A percentile compares a stretch with the other conserved stretches of the same genome.
phyloP scores from a whole-genome alignment of 305 asterid genomes.

The Fraxinus angustifolia region DNA sequence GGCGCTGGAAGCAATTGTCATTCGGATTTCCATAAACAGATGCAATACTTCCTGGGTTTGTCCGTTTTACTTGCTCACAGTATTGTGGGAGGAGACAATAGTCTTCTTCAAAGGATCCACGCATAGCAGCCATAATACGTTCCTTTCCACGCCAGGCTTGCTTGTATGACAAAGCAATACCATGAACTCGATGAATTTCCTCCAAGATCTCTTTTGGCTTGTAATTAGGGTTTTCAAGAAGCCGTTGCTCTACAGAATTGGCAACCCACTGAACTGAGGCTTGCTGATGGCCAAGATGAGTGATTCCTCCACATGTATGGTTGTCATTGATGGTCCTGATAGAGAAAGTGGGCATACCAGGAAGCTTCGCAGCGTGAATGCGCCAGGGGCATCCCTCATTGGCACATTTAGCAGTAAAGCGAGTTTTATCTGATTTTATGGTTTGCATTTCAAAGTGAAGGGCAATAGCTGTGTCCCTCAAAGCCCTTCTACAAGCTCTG shows the following conservation, averaged over 20 bases:
- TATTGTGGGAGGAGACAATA: slow-evolving; percentile 85
- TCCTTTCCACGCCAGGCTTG: slow-evolving; percentile 99
- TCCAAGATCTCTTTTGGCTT: slow-evolving; percentile 95
- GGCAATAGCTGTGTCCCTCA: slow-evolving; percentile 88
- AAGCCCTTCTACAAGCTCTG: slow-evolving; percentile 83
- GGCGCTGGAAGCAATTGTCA: slow-evolving; percentile 83
- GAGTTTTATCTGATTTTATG: slow-evolving; percentile 87
- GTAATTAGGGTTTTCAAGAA: slow-evolving; percentile 78
- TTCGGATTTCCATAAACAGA: slow-evolving; percentile 61
- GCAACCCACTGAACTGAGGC: slow-evolving; percentile 99
- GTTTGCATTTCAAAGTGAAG: slow-evolving; percentile 95
- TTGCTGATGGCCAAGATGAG: slow-evolving; percentile 94
- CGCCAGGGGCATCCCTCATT: slow-evolving; percentile 94
- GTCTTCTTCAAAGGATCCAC: slow-evolving; percentile 95
- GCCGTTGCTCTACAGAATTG: slow-evolving; percentile 81
- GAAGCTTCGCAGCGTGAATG: slow-evolving; percentile 93
- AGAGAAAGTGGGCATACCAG: slow-evolving; percentile 90
- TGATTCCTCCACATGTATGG: slow-evolving; percentile 85
- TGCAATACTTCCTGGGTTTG: slow-evolving; percentile 89
- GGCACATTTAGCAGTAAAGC: slow-evolving; percentile 92
- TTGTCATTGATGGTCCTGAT: slow-evolving; percentile 75
- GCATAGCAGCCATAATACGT: slow-evolving; percentile 90
- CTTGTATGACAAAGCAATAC: slow-evolving; percentile 88
- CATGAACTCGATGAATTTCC: slow-evolving; percentile 82
- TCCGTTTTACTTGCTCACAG: slow-evolving; percentile 83